Evolutionary conservation across 1,139 yeast genomes (phyloP).

Genomic region (Protomyces lactucae-debilis): DNA sequence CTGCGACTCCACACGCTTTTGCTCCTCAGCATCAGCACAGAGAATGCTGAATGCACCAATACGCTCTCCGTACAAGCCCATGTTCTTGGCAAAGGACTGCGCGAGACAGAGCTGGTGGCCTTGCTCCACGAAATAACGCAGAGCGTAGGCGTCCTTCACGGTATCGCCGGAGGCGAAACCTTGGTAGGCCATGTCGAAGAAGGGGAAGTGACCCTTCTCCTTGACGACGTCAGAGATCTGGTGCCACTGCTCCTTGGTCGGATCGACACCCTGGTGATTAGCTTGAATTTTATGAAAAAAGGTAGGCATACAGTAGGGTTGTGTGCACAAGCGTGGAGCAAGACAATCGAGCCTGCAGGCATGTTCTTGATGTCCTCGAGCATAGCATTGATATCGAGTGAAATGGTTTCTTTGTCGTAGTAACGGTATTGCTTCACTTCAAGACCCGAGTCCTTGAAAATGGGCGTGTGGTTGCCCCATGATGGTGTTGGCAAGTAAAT

Average conservation of each 20-base stretch:
- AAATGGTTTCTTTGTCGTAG: slow-evolving; percentile 60
- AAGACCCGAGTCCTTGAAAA: slow-evolving; percentile 46
- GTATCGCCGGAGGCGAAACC: slow-evolving; percentile 92
- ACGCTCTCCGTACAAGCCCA: slow-evolving; percentile 97
- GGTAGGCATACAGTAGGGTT: slow-evolving; percentile 64
- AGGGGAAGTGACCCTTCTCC: slow-evolving; percentile 65
- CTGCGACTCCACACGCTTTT: slow-evolving; percentile 61
- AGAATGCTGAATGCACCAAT: slow-evolving; percentile 82
- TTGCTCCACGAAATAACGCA: slow-evolving; percentile 69
- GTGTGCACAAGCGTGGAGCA: slow-evolving; percentile 94
- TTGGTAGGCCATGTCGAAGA: slow-evolving; percentile 95
- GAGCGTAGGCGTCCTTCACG: slow-evolving; percentile 78
- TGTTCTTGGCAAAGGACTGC: slow-evolving; percentile 96
- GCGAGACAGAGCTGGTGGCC: slow-evolving; percentile 52
- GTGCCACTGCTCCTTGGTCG: slow-evolving; percentile 79
- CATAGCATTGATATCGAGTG: slow-evolving; percentile 65
- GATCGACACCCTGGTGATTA: slow-evolving; percentile 66
- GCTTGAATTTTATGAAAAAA: neutral
- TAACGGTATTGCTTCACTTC: slow-evolving; percentile 55
- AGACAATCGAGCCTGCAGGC: slow-evolving; percentile 70
- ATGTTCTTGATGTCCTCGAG: slow-evolving; percentile 62
- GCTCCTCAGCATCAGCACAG: slow-evolving; percentile 40
- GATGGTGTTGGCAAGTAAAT: slow-evolving; percentile 63
- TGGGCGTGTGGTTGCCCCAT: slow-evolving; percentile 68
- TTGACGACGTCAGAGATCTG: slow-evolving; percentile 59